Conservation (phyloP, 2,329 filamentous ascomycete genomes). For the Lasiodiplodia sp. region DNA sequence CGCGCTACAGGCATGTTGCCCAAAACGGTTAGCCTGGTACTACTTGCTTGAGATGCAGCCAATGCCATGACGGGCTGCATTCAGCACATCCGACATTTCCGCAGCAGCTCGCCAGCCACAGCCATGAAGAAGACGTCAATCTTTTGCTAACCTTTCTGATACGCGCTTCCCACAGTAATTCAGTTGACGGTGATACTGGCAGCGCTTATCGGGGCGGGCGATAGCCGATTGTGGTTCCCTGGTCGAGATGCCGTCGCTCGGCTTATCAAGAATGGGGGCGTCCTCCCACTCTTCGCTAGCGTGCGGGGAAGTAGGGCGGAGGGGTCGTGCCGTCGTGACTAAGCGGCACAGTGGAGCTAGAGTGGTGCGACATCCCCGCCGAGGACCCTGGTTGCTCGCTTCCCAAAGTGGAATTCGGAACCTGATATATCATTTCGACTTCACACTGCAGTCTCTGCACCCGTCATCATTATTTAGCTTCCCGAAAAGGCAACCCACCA, state of each 20-base stretch:
- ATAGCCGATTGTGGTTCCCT: neutral
- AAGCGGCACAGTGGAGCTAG: constrained; percentile 10
- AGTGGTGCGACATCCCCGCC: neutral
- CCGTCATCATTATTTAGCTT: neutral
- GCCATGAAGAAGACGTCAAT: neutral
- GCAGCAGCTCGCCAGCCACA: neutral
- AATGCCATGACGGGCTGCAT: neutral
- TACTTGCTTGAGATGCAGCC: neutral
- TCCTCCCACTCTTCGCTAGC: constrained; percentile 23
- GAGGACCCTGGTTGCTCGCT: neutral
- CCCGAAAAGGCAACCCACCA: neutral
- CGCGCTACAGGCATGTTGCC: constrained; percentile 8
- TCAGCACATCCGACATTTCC: neutral
- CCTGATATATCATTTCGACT: constrained; percentile 11
- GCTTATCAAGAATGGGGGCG: constrained; percentile 17
- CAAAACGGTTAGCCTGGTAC: neutral
- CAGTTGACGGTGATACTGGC: neutral
- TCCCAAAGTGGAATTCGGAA: constrained; percentile 6
- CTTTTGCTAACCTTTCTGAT: constrained; percentile 9
- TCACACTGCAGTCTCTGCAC: neutral
- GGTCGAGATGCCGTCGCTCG: neutral
- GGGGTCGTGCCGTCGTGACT: neutral
- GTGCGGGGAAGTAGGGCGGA: constrained; percentile 19
- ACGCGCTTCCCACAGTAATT: neutral
- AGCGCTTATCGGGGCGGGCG: constrained; percentile 3